Evolutionary conservation across 2,329 filamentous ascomycete genomes (phyloP).

Genomic region (Coniella lustricola): DNA sequence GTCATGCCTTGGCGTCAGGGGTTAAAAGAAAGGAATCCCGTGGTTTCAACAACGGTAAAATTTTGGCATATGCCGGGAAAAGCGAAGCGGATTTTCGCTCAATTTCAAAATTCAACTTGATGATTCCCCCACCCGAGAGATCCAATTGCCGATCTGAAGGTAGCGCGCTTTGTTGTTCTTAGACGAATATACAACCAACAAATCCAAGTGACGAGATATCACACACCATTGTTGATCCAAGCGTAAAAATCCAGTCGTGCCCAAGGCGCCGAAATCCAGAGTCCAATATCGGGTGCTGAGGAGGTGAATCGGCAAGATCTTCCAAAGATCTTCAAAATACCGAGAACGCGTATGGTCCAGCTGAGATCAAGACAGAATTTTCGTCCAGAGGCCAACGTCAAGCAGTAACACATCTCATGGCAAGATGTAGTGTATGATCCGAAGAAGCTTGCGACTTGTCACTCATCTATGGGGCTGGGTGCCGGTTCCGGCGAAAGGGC

Average conservation of each 20-base stretch:
- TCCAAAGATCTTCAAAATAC: not conserved
- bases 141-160: conserved; percentile 10
- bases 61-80: conserved; percentile 10
- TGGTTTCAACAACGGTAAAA: conserved; percentile 19
- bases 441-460: not conserved
- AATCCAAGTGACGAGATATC: not conserved
- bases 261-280: not conserved
- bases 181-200: conserved; percentile 7
- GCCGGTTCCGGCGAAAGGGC: conserved; percentile 15
- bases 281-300: too few relatives aligned
- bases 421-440: not conserved
- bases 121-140: conserved; percentile 21
- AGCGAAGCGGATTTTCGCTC: conserved; percentile 13
- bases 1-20: conserved; percentile 13
- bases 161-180: conserved; percentile 12
- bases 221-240: not conserved
- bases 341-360: not conserved
- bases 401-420: too few relatives aligned
- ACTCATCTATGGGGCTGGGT: conserved; percentile 12
- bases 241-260: not conserved
- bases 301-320: not conserved
- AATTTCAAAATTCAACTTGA: conserved; percentile 28
- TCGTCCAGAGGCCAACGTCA: not conserved
- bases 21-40: conserved; percentile 14
- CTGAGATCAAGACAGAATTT: not conserved